phyloP scores from a whole-genome alignment of 2,329 filamentous ascomycete genomes.

The Colletotrichum endophyticum region DNA sequence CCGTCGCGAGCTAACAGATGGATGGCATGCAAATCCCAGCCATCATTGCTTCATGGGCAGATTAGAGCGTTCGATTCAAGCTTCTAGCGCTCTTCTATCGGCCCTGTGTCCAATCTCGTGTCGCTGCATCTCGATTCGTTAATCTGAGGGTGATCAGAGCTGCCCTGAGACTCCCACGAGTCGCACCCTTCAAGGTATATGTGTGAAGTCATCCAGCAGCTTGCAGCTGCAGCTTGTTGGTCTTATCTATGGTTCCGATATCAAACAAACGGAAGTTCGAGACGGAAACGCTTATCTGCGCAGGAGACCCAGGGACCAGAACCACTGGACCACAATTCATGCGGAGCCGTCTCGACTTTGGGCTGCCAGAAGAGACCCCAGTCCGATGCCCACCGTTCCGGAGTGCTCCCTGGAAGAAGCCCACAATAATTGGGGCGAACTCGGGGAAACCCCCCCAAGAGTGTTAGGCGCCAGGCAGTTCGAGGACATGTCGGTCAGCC shows the following conservation, averaged over 20 bases:
- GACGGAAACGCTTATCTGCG: conserved; percentile 14
- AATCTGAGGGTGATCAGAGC: neutral
- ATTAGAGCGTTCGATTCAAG: neutral
- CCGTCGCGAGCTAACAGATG: neutral
- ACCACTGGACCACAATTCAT: neutral
- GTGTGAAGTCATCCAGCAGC: neutral
- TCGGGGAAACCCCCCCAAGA: conserved; percentile 11
- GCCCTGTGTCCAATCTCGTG: neutral
- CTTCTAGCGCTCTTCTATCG: conserved; percentile 15
- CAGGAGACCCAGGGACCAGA: neutral
- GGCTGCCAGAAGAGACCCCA: neutral
- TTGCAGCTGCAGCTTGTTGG: neutral
- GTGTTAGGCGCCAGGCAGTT: neutral
- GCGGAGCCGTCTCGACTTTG: neutral
- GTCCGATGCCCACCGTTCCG: neutral
- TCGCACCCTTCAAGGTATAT: neutral
- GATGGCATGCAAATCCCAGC: conserved; percentile 2
- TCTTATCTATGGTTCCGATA: conserved; percentile 6
- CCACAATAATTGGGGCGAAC: conserved; percentile 1
- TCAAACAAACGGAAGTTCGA: neutral
- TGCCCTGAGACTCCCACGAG: conserved; percentile 4
- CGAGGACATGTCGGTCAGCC: neutral
- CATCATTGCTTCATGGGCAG: neutral
- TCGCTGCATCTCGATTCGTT: conserved; percentile 1
- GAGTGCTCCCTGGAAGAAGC: neutral